Percentiles rank a stretch among this genome's conserved stretches.
phyloP scores from a whole-genome alignment of 2,329 filamentous ascomycete species.

The Emergomyces pasteurianus region DNA sequence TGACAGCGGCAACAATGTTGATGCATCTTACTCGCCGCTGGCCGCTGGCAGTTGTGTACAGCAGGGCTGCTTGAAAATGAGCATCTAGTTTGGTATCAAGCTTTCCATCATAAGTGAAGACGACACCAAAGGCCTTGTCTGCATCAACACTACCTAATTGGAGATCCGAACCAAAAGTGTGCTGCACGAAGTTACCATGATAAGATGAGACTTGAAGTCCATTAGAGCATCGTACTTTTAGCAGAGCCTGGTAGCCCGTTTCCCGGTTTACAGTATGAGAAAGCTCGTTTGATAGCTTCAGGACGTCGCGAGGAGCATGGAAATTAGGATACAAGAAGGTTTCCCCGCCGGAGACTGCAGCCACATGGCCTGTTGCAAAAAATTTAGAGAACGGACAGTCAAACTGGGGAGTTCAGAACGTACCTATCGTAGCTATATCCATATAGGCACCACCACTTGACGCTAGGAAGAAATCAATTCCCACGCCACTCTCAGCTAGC shows the following conservation, averaged over 20 bases:
- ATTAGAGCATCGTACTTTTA: slow-evolving; percentile 98
- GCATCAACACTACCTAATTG: slow-evolving; percentile 87
- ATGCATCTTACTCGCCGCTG: slow-evolving; percentile 84
- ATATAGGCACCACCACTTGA: slow-evolving; percentile 83
- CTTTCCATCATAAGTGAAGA: slow-evolving; percentile 93
- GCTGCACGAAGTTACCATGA: slow-evolving; percentile 91
- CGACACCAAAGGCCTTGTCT: slow-evolving; percentile 83
- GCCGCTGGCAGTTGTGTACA: slow-evolving; percentile 86
- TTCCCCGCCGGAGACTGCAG: slow-evolving; percentile 84
- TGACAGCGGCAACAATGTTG: slow-evolving; percentile 87
- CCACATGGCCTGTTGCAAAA: slow-evolving; percentile 53
- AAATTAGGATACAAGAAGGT: slow-evolving; percentile 97
- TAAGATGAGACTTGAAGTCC: slow-evolving; percentile 89
- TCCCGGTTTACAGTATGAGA: slow-evolving; percentile 76
- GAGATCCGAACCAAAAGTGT: slow-evolving; percentile 87
- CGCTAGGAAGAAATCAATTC: slow-evolving; percentile 88
- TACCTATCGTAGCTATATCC: slow-evolving; percentile 82
- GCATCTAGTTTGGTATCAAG: slow-evolving; percentile 93
- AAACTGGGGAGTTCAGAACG: slow-evolving; percentile 19
- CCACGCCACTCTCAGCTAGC: slow-evolving; percentile 76
- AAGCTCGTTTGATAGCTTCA: slow-evolving; percentile 75
- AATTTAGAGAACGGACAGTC: slow-evolving; percentile 13
- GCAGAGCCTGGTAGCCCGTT: slow-evolving; percentile 87
- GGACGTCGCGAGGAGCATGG: slow-evolving; percentile 69
- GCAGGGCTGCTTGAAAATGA: slow-evolving; percentile 88